Evolutionary conservation across 2,329 filamentous ascomycete genomes (phyloP).

Genomic region (Trichoderma hamatum): DNA sequence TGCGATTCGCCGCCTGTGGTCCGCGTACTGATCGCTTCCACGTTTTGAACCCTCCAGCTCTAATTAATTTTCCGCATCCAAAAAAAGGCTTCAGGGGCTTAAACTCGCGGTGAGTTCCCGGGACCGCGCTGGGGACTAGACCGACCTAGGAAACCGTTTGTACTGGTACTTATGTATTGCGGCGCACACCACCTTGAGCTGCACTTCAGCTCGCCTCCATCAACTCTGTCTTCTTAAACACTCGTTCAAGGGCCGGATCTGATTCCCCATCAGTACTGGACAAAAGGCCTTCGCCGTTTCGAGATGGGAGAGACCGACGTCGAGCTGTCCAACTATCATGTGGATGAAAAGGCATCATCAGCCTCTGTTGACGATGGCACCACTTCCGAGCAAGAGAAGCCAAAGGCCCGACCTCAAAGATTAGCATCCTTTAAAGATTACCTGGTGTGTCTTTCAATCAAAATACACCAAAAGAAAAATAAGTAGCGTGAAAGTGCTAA

Average conservation of each 20-base stretch:
- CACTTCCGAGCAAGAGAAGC: conserved; percentile 39
- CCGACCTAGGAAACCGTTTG: not conserved
- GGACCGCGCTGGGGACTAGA: not conserved
- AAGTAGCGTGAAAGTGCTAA: not conserved
- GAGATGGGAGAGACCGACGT: conserved; percentile 9
- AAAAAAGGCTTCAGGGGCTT: not conserved
- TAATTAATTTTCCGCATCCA: conserved; percentile 3
- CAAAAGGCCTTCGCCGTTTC: not conserved
- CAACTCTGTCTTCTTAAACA: not conserved
- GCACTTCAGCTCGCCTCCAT: not conserved
- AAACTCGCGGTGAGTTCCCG: not conserved
- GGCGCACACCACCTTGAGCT: conserved; percentile 8
- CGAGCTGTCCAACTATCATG: conserved; percentile 1
- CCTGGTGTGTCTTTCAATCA: conserved; percentile 33
- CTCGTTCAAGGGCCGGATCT: not conserved
- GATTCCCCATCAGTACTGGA: not conserved
- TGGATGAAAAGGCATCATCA: conserved; percentile 16
- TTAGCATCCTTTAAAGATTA: conserved; percentile 52
- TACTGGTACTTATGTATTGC: conserved; percentile 1
- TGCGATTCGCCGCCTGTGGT: not conserved
- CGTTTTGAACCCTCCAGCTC: not conserved
- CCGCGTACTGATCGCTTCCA: conserved; percentile 4
- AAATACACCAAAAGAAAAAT: not conserved
- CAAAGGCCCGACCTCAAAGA: conserved; percentile 47
- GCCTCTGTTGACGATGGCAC: conserved; percentile 25